phyloP scores from a whole-genome alignment of 2,329 filamentous ascomycete genomes.

The Alternaria tenuissima region DNA sequence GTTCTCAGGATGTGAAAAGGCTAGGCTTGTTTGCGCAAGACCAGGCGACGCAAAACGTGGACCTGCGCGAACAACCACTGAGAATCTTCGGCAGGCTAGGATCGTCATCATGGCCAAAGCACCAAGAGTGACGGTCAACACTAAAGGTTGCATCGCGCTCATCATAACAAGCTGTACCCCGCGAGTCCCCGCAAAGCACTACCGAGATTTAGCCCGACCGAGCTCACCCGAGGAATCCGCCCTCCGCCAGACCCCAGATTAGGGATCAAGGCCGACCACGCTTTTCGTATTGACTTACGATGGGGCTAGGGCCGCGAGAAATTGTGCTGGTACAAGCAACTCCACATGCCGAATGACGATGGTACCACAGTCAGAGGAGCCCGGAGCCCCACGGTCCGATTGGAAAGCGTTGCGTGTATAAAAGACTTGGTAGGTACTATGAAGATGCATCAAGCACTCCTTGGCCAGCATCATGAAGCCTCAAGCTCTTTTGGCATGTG shows the following conservation, averaged over 20 bases:
- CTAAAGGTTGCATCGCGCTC: not conserved
- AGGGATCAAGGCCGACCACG: not conserved
- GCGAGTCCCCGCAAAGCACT: conserved; percentile 5
- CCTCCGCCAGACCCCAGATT: not conserved
- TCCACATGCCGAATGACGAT: conserved; percentile 5
- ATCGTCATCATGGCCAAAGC: not conserved
- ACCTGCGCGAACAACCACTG: not conserved
- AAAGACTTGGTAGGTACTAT: not conserved
- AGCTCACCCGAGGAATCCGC: not conserved
- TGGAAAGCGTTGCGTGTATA: not conserved
- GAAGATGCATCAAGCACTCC: not conserved
- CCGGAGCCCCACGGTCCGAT: not conserved
- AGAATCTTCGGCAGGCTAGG: not conserved
- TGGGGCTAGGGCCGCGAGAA: not conserved
- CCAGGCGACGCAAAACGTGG: not conserved
- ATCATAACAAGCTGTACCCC: conserved; percentile 3
- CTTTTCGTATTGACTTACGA: not conserved
- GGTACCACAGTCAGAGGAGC: not conserved
- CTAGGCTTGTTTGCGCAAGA: not conserved
- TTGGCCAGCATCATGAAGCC: conserved; percentile 21
- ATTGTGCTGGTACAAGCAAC: not conserved
- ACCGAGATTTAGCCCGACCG: conserved; percentile 7
- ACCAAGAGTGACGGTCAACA: not conserved
- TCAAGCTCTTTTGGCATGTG: conserved; percentile 14
- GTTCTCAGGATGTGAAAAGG: not conserved